Base-by-base conservation (phyloP, 2,329 filamentous ascomycete genomes). In the Penicillium frequentans region DNA sequence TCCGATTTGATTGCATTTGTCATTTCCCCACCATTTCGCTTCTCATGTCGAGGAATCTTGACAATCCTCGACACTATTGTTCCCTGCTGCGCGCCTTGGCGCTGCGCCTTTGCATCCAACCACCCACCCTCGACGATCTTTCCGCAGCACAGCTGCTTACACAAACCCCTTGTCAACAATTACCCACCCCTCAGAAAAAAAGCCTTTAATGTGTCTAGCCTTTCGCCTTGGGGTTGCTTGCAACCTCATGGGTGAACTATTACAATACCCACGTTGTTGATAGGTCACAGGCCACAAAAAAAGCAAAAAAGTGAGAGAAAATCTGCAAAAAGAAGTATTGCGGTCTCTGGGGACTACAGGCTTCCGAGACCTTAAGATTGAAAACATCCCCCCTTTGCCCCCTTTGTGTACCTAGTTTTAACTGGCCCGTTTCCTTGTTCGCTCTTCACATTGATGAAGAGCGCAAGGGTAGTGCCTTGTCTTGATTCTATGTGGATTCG, bases 281-380 rank as follows among this genome's bases (percentile, higher is more conserved):
- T 58, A 49, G 60, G 44, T 57, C 48, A 57, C 55, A 61, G 63
- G 60, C 59, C 62, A 55, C 62, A 67, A 67, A 67, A 67, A 67
- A 67, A 64, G 60, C 62, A 64, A 62, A 66, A 66, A 67, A 67
- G 54, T 55, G 54, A 59, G 55, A 66, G 58, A 66, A 65, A 67
- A 67, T 54, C 58, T 44, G 57, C 57, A 60, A 67, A 67, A 67
- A 58, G 47, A 56, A 60, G 39, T 23, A 43, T 55, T 55, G 57
- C 51, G 43, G 59, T 64, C 61, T 63, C 51, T 54, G 53, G 60
- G 58, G 56, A 55, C 24, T 52, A 52, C 53, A 56, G 52, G 52
- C 43, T 44, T 42, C 49, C 59, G 60, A 67, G 64, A 68, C 58
- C 61, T 52, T 50, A 68, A 42, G 57, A 65, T 63, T 63, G 58